Base-by-base conservation (phyloP, 2,329 filamentous ascomycete species). In the Coniochaeta hoffmannii region DNA sequence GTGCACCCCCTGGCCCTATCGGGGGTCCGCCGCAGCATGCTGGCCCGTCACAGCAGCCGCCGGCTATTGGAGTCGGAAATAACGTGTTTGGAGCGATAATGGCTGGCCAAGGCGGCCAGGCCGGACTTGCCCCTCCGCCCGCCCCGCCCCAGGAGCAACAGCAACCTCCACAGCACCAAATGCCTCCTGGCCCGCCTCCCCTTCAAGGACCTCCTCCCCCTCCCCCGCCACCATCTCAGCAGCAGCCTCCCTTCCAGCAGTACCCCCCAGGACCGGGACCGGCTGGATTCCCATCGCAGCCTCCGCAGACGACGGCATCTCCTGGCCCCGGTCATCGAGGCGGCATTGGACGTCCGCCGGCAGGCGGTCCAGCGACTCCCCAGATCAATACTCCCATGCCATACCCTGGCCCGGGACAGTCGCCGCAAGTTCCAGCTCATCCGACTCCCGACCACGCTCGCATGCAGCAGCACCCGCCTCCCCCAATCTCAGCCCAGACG, bases 61-160 rank as follows among this genome's bases (percentile, higher is more conserved):
- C 90, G 38, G 88, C 90, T 52, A 89, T 97, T 63, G 90, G 91
- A 28, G 89, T 95, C 66, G 92, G 93, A 26, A 93, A 88, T 69
- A 94, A 95, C 66, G 80, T 97, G 38, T 97, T 99, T 68, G 91
- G 90, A 63, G 91, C 90, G 56, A 96, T 97, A 68, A 97, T 99
- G 90, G 85, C 92, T 55, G 93, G 93, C 61, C 85, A 86, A 71
- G 85, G 82, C 59, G 89, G 87, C 65, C 90, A 93, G 74, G 88
- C 87, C 64, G 90, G 89, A 58, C 88, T 90, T 60, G 90, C 89
- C 58, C 86, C 96, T 63, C 91, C 91, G 61, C 88, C 88, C 57
- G 85, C 84, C 64, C 72, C 73, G 46, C 79, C 79, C 58, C 82
- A 85, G 64, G 80, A 85, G 65, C 76, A 78, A 62, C 77, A 71